Evolutionary conservation across 495 filamentous ascomycete species (phyloP), one percentile per base, ranked within the genome.

Genomic region (Podospora anserina): DNA sequence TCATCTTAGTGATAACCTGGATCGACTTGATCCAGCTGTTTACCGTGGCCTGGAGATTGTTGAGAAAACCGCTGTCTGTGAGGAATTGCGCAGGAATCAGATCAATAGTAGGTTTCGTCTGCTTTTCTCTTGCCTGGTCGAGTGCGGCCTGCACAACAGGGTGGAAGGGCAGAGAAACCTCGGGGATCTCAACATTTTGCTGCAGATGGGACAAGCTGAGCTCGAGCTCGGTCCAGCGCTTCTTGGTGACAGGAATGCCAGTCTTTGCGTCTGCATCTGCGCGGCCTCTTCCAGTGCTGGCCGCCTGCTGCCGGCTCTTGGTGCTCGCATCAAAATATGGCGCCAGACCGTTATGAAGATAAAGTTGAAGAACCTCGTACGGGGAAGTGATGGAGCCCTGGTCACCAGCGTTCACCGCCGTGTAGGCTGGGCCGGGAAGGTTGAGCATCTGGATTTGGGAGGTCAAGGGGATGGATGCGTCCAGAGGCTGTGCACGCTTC

Each of bases 11-110:
- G 74, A 97, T 94, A n/a, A 90, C 89, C 78, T 96, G 93, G 68
- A 99, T 98, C 11, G 94, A 96, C 81, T 96, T 93, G 79, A 97
- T 97, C 95, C 95, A 99, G 70, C 88, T 87, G 81, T 97, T 98
- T 61, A 97, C 95, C 16, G 87, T 93, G 64, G 91, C 90, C 75
- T 98, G 96, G 30, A 99, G 83, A 69, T 90, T 94, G 77, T 99
- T 99, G 65, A 97, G 88, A 71, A 98, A 96, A 15, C 88, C 87
- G 77, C 91, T 96, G 78, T 96, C 95, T 55, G 89, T 85, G 26
- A 97, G 81, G 26, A 94, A 82, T 3, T 83, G 77, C 4, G 86
- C 69, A 32, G 92, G 90, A 63, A 99, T 90, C 63, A 92, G 74
- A 53, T 97, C 93, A 20, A 92, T 83, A 0, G 88, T 86, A 18